A percentile compares a stretch with the other conserved stretches of the same genome.
phyloP scores from a whole-genome alignment of 2,329 filamentous ascomycete genomes.

The Epichloe hybrida region DNA sequence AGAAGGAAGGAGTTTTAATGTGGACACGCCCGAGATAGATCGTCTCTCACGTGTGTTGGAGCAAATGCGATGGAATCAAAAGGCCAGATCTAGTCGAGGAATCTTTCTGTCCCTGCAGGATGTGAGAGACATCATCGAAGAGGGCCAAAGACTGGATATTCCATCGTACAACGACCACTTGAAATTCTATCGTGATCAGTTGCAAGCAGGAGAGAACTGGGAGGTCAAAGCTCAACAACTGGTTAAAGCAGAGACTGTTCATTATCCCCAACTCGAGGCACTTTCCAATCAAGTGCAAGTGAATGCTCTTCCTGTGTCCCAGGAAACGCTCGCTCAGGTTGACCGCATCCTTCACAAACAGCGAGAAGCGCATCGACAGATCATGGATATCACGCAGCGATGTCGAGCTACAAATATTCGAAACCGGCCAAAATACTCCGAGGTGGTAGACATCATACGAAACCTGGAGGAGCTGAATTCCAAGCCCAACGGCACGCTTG shows the following conservation, averaged over 20 bases:
- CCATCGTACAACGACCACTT: slow-evolving; percentile 70
- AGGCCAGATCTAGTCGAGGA: slow-evolving; percentile 51
- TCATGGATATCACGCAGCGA: slow-evolving; percentile 66
- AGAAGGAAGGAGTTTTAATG: slow-evolving; percentile 74
- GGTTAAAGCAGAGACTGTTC: slow-evolving; percentile 76
- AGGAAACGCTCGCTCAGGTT: slow-evolving; percentile 66
- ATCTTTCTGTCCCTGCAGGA: slow-evolving; percentile 62
- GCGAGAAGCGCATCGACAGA: slow-evolving; percentile 81
- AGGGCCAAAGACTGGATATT: slow-evolving; percentile 65
- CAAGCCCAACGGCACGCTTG: slow-evolving; percentile 79
- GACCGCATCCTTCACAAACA: slow-evolving; percentile 94
- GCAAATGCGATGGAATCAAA: slow-evolving; percentile 79
- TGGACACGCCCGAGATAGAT: slow-evolving; percentile 82
- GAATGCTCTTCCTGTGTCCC: slow-evolving; percentile 62
- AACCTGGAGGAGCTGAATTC: slow-evolving; percentile 80
- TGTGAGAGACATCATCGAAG: slow-evolving; percentile 63
- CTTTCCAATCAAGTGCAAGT: slow-evolving; percentile 66
- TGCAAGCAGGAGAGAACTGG: slow-evolving; percentile 69
- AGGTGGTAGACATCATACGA: slow-evolving; percentile 83
- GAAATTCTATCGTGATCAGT: slow-evolving; percentile 60
- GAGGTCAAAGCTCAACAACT: slow-evolving; percentile 86
- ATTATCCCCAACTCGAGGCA: slow-evolving; percentile 89
- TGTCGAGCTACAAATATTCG: slow-evolving; percentile 62
- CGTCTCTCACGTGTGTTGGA: slow-evolving; percentile 66
- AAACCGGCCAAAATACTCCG: slow-evolving; percentile 72